phyloP scores from a whole-genome alignment of 176 grass and related monocot genomes.

The Oryza officinalis region DNA sequence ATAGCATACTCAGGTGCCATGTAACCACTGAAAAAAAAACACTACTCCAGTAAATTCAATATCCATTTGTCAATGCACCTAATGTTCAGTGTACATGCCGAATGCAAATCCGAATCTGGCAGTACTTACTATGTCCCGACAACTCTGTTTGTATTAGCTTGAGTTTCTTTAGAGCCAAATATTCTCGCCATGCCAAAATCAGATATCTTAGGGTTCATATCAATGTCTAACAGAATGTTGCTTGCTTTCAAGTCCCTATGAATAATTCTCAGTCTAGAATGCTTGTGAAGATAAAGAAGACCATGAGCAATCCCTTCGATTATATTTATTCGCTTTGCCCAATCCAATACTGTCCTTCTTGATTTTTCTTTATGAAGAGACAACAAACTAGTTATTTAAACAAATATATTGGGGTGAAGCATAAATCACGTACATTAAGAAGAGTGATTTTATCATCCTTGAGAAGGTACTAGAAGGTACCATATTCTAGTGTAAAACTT shows the following conservation, averaged over 20 bases:
- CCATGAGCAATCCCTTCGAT: slow-evolving; percentile 67
- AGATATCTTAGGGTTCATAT: slow-evolving; percentile 77
- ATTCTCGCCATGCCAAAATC: slow-evolving; percentile 68
- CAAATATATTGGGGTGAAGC: not conserved
- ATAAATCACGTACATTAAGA: not conserved
- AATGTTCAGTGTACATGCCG: not conserved
- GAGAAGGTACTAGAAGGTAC: too few species aligned
- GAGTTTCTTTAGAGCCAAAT: slow-evolving; percentile 52
- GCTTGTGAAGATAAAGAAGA: slow-evolving; percentile 71
- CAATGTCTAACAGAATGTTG: slow-evolving; percentile 57
- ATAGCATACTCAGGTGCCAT: slow-evolving; percentile 70
- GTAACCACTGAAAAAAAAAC: slow-evolving; percentile 53
- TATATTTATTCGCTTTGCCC: slow-evolving; percentile 45
- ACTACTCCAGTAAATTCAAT: not conserved
- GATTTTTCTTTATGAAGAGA: slow-evolving; percentile 33
- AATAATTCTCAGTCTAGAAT: slow-evolving; percentile 59
- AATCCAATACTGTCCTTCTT: slow-evolving; percentile 37
- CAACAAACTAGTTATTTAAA: not conserved
- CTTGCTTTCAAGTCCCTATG: slow-evolving; percentile 67
- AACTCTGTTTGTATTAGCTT: slow-evolving; percentile 53
- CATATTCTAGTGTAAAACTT: too few species aligned
- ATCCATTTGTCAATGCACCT: not conserved
- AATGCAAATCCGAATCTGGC: not conserved
- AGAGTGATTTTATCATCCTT: too few species aligned
- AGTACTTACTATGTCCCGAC: slow-evolving; percentile 67